Evolutionary conservation across 2,329 filamentous ascomycete species (phyloP).

Genomic region (Aspergillus luchuensis): DNA sequence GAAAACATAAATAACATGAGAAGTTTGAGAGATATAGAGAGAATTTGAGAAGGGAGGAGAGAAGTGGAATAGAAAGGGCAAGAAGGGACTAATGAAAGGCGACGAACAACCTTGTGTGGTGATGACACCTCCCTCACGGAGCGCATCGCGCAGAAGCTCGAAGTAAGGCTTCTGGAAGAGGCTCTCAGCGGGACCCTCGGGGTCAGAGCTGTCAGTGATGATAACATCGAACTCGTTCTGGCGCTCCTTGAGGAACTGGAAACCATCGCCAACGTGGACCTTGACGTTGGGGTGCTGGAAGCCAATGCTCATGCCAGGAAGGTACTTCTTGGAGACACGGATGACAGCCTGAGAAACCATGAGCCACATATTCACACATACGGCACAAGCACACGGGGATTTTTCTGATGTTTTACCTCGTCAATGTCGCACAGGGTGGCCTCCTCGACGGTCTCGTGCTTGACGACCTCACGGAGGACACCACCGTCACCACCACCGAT

Average conservation of each 20-base stretch:
- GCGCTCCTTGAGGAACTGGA: constrained; percentile 96
- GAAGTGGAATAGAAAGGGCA: constrained; percentile 42
- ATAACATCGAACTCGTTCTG: constrained; percentile 99
- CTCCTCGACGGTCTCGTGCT: constrained; percentile 96
- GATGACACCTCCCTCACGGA: constrained; percentile 95
- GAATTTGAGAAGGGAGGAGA: constrained; percentile 20
- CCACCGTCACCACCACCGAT: constrained; percentile 97
- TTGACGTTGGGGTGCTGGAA: constrained; percentile 93
- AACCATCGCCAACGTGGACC: constrained; percentile 92
- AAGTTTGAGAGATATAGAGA: constrained; percentile 8
- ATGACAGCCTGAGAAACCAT: constrained; percentile 71
- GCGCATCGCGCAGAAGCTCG: constrained; percentile 83
- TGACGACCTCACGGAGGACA: constrained; percentile 97
- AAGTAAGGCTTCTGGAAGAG: constrained; percentile 99
- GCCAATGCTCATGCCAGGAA: constrained; percentile 88
- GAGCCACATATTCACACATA: not conserved
- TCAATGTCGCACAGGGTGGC: constrained; percentile 98
- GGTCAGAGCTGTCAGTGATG: constrained; percentile 98
- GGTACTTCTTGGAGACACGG: constrained; percentile 96
- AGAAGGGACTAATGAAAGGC: constrained; percentile 59
- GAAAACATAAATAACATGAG: not conserved
- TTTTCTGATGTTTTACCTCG: constrained; percentile 60
- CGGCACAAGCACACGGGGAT: constrained; percentile 6
- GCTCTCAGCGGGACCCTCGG: constrained; percentile 91
- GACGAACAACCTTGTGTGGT: constrained; percentile 99